These are phyloP conservation scores for Dunaliella sp. DNA, from an alignment of 139 green algal species.

Conservation along the genomic window DNA sequence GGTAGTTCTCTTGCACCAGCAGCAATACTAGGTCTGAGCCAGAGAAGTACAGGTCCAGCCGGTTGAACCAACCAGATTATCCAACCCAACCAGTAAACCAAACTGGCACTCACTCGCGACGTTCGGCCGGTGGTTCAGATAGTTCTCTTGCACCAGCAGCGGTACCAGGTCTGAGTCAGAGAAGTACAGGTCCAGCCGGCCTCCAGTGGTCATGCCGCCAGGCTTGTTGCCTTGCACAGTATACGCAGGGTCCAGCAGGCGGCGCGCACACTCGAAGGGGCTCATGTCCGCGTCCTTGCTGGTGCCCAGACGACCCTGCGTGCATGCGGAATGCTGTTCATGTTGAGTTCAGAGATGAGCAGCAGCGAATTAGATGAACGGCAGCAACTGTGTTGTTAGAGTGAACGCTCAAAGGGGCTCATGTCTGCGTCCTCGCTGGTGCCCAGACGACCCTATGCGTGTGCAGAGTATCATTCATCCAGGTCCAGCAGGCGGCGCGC, in stretches of 20 bases:
- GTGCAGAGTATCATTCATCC: too few relatives aligned
- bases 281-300: constrained; percentile 87
- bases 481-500: constrained; percentile 67
- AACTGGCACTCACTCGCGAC: not conserved
- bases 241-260: constrained; percentile 58
- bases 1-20: constrained; percentile 91
- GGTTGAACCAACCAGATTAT: too few relatives aligned
- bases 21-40: constrained; percentile 91
- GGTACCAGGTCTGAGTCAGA: constrained; percentile 92
- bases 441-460: constrained; percentile 36
- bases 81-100: too few relatives aligned
- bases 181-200: constrained; percentile 85
- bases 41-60: constrained; percentile 84
- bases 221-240: not conserved
- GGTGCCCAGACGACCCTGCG: constrained; percentile 37
- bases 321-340: too few relatives aligned
- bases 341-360: too few relatives aligned
- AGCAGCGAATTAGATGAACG: too few relatives aligned
- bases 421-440: constrained; percentile 85
- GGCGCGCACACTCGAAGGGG: constrained; percentile 77
- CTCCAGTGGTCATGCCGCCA: constrained; percentile 9
- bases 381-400: too few relatives aligned
- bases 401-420: constrained; percentile 77
- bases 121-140: constrained; percentile 85
- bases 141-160: constrained; percentile 88